phyloP scores from a whole-genome alignment of 768 basidiomycete genomes.

The Hirschioporus abietinus region DNA sequence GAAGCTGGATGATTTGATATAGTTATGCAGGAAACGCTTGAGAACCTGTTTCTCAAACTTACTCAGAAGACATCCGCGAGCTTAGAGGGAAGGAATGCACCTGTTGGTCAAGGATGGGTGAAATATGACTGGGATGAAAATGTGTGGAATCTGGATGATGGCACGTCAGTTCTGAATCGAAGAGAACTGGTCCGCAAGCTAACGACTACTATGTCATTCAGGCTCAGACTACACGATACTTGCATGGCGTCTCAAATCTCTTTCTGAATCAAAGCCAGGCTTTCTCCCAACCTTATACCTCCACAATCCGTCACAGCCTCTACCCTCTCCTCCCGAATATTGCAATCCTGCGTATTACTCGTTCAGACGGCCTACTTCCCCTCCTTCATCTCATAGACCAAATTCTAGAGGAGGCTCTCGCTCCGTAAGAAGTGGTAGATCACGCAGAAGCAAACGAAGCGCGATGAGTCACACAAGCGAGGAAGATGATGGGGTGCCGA shows the following conservation, averaged over 20 bases:
- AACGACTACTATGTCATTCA: conserved; percentile 19
- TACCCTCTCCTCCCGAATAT: conserved; percentile 61
- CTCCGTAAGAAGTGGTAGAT: conserved; percentile 31
- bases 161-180: conserved; percentile 32
- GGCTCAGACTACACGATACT: conserved; percentile 90
- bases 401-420: conserved; percentile 7
- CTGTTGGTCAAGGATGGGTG: conserved; percentile 71
- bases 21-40: conserved; percentile 69
- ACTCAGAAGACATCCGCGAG: conserved; percentile 26
- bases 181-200: conserved; percentile 1
- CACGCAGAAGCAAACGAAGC: conserved; percentile 34
- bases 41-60: conserved; percentile 46
- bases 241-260: conserved; percentile 58
- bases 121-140: conserved; percentile 80
- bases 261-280: conserved; percentile 8
- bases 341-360: conserved; percentile 67
- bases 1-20: conserved; percentile 4
- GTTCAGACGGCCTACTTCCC: conserved; percentile 36
- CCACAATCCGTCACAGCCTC: conserved; percentile 50
- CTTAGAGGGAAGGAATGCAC: conserved; percentile 60
- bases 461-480: conserved; percentile 23
- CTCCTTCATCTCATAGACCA: conserved; percentile 19
- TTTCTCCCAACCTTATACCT: conserved; percentile 53
- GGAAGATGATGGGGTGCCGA: conserved; percentile 47
- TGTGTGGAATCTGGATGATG: conserved; percentile 88